Base-by-base conservation (phyloP, 208 protist species). In the Hexamita inflata region DNA sequence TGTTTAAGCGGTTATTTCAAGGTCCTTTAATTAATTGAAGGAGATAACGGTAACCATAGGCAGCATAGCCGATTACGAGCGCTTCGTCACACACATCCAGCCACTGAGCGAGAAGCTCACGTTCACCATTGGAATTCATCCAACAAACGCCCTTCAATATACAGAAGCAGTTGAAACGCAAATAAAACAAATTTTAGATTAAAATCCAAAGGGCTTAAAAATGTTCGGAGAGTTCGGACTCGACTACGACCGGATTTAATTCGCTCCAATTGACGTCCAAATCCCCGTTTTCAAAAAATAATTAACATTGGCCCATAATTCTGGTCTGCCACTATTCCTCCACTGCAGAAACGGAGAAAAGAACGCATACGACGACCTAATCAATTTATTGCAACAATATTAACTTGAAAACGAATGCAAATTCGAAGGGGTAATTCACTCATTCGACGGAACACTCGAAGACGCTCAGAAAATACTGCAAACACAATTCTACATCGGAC, bases 141-240 rank as follows among this genome's bases (percentile, higher is more conserved):
- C n/a, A n/a, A n/a, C n/a, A n/a, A n/a, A n/a, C n/a, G n/a, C n/a
- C n/a, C n/a, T n/a, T n/a, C n/a, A n/a, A n/a, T n/a, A n/a, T n/a
- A n/a, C n/a, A n/a, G n/a, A n/a, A n/a, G n/a, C n/a, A n/a, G n/a
- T n/a, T n/a, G n/a, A n/a, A n/a, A n/a, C n/a, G n/a, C n/a, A n/a
- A n/a, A n/a, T n/a, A n/a, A n/a, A n/a, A n/a, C n/a, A n/a, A n/a
- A n/a, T n/a, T n/a, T n/a, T n/a, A n/a, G n/a, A n/a, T n/a, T n/a
- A n/a, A n/a, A n/a, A n/a, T n/a, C n/a, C n/a, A n/a, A n/a, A n/a
- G n/a, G n/a, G n/a, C n/a, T n/a, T n/a, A n/a, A n/a, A n/a, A n/a
- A n/a, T n/a, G n/a, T n/a, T n/a, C n/a, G 64, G 64, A 70, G 64
- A 70, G 35, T 19, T 70, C 7, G 64, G 64, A 40, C 42, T 70